These are phyloP conservation scores for Talaromyces sp. DNA, from an alignment of 2,329 filamentous ascomycete genomes.

Conservation along the genomic window DNA sequence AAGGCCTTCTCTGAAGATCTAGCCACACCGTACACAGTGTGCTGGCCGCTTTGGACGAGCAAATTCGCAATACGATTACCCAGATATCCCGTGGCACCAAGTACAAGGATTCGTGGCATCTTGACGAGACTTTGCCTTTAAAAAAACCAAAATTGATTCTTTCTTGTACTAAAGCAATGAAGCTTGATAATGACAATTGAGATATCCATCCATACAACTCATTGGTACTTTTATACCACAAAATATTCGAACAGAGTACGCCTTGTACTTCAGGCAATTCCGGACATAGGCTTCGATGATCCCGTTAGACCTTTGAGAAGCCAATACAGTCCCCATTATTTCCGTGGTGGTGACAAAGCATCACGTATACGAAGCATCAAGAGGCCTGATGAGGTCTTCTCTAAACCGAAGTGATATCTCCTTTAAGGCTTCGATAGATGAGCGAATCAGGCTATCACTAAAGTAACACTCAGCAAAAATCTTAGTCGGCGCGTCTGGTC, in stretches of 20 bases:
- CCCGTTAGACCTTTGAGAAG: not conserved
- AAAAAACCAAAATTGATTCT: not conserved
- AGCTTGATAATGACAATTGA: not conserved
- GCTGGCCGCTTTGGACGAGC: constrained; percentile 27
- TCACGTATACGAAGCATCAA: not conserved
- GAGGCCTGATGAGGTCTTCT: not conserved
- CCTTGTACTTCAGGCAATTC: not conserved
- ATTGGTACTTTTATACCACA: not conserved
- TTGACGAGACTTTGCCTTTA: not conserved
- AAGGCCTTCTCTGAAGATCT: constrained; percentile 32
- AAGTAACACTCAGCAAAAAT: not conserved
- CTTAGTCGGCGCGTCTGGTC: not conserved
- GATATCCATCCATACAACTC: not conserved
- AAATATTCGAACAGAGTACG: not conserved
- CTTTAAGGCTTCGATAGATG: not conserved
- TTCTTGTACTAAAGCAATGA: not conserved
- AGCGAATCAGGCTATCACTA: too few relatives aligned
- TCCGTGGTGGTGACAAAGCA: not conserved
- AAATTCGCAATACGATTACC: constrained; percentile 25
- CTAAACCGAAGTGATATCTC: not conserved
- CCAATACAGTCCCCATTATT: not conserved
- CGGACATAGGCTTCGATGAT: not conserved
- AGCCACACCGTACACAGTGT: constrained; percentile 38
- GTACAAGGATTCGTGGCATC: constrained; percentile 33
- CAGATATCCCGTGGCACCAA: constrained; percentile 34